Base-by-base conservation (phyloP, 78 protist species). In the Emiliania huxleyi region DNA sequence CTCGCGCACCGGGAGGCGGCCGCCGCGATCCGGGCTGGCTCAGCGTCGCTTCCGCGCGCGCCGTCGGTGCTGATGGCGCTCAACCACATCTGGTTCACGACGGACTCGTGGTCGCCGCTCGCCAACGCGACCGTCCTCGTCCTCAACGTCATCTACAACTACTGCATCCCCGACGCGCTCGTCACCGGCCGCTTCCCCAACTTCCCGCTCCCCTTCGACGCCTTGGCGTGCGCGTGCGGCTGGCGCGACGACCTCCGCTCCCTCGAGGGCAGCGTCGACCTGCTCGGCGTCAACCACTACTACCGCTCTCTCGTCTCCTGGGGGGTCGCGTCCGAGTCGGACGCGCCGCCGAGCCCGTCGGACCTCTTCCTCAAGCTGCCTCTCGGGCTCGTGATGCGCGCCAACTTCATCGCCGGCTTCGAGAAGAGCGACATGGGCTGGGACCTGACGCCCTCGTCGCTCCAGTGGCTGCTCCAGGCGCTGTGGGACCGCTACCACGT, bases 361-460 rank as follows among this genome's bases (percentile, higher is more conserved):
- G 79, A 69, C 79, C 84, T 75, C 46, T 38, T 38, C 84, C 23
- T 35, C 29, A 3, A 5, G 18, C 46, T 38, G 46, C 84, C 42
- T 0, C 6, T 1, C 84, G 45, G 84, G 45, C 26, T 38, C 45
- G 4, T 38, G 33, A 43, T 75, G 26, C 45, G 45, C 84, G 42
- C 45, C 26, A 0, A 15, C 45, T 21, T 38, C n/a, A 21, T 38
- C 15, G 33, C 4, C 26, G 84, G 45, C 22, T 35, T 38, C 87
- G 87, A 40, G 38, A 85, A 19, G 25, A 22, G 92, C 19, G 93
- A 91, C 48, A 91, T 91, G 93, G 91, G n/a, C 26, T 91, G 89
- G 79, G n/a, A 37, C 23, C 35, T 91, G n/a, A 38, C 44, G 21
- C 92, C 93, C n/a, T 4, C 37, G 5, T 42, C 87, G 38, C 35